Evolutionary conservation across 2,329 filamentous ascomycete species (phyloP), one percentile per base, ranked within the genome.

Genomic region (Penicillium vulpinum): DNA sequence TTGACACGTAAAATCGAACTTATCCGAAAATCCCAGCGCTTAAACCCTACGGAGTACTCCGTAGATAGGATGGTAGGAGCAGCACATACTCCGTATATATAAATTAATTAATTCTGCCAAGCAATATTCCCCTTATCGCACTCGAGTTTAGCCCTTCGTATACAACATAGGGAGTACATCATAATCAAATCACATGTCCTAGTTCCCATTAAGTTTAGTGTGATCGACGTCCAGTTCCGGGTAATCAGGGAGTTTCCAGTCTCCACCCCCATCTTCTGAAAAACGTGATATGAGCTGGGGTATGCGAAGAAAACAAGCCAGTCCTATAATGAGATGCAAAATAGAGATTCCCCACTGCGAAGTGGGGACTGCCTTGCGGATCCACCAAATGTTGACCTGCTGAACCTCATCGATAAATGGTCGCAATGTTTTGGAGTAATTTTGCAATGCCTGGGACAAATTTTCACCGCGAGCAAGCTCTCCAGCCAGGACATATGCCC

Each of bases 401-500:
- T 70, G 67, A 16, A 65, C 54, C 33, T 63, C 57, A 7, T 59
- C 39, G 6, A 69, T 55, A 29, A 67, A 65, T 10, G 69, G 68
- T 28, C 66, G 56, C 43, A 72, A 56, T 18, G 29, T 61, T 18
- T 40, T 33, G 22, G 68, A 61, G 46, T 72, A 70, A 6, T 58
- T 57, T 18, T 28, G 35, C 24, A 72, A 62, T 0, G 70, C 67
- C 22, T 22, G 40, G 3, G 53, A 4, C 2, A 67, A 16, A 51
- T 69, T 36, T 9, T 63, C 61, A 31, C 71, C 60, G 16, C 59
- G 66, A 15, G 52, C 51, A 15, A 78, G 63, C 53, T 77, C 83
- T 2, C 84, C 84, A 0, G 83, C 84, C 4, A 87, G 73, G 2
- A 85, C 69, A 63, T 86, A 87, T 0, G 82, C 81, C 0, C 74